Conservation (phyloP, 345 rosid genomes). For the Citrus mangshanensis region DNA sequence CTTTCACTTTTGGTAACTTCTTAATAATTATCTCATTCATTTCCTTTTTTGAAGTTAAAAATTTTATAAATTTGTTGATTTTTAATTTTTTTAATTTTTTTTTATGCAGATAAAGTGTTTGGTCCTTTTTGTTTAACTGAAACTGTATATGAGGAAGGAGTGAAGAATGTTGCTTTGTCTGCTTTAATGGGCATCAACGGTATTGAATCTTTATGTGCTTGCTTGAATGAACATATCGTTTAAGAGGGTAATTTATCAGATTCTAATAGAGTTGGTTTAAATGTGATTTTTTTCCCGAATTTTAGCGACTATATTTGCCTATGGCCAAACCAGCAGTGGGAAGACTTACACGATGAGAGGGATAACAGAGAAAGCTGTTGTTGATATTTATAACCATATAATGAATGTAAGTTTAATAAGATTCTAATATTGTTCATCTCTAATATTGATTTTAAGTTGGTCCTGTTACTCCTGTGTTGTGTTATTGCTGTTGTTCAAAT, state of each 20-base stretch:
- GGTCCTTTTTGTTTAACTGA: constrained; percentile 77
- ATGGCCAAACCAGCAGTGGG: constrained; percentile 99
- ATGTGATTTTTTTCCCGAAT: neutral
- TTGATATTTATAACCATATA: constrained; percentile 88
- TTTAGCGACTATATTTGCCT: constrained; percentile 96
- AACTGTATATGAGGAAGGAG: constrained; percentile 90
- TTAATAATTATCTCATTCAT: neutral
- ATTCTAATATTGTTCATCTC: neutral
- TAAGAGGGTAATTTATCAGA: neutral
- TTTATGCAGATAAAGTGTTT: constrained; percentile 80
- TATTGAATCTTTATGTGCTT: constrained; percentile 19
- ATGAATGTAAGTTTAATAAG: constrained; percentile 48
- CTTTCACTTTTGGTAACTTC: constrained; percentile 79
- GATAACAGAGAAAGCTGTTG: constrained; percentile 96
- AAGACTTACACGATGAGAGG: constrained; percentile 99
- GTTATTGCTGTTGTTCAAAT: neutral
- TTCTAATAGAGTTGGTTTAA: neutral
- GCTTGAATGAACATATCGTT: neutral
- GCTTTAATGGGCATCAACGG: constrained; percentile 97
- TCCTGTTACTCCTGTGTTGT: too few species aligned
- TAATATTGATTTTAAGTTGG: too few species aligned
- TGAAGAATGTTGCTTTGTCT: constrained; percentile 95
- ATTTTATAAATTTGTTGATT: neutral
- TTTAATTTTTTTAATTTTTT: constrained; percentile 9
- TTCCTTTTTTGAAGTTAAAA: neutral